Evolutionary conservation across 352 stramenopile genomes (phyloP).

Genomic region (Saprolegnia parasitica): DNA sequence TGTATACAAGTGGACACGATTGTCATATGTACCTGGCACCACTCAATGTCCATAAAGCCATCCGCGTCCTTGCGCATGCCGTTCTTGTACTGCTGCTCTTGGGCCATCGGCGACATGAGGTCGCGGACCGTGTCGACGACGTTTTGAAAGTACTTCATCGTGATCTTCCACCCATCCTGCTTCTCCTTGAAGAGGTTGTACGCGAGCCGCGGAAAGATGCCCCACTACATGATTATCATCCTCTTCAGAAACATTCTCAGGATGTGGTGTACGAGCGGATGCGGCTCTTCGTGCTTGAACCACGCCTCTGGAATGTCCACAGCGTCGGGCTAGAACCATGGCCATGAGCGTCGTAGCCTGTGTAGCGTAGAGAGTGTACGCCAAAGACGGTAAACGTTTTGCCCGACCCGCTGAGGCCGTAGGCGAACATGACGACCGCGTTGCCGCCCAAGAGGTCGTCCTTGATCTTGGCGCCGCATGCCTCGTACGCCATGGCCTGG

Average conservation of each 20-base stretch:
- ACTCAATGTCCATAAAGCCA: conserved; percentile 94
- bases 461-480: conserved; percentile 90
- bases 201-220: conserved; percentile 87
- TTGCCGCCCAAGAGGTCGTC: conserved; percentile 86
- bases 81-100: conserved; percentile 93
- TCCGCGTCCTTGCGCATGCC: conserved; percentile 92
- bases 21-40: conserved; percentile 57
- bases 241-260: background rate
- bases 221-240: conserved; percentile 52
- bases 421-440: conserved; percentile 92
- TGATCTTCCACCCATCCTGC: conserved; percentile 94
- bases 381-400: conserved; percentile 94
- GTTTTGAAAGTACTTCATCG: conserved; percentile 97
- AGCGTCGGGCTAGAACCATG: conserved; percentile 62
- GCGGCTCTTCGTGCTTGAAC: conserved; percentile 90
- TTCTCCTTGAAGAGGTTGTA: conserved; percentile 94
- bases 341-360: background rate
- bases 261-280: conserved; percentile 57
- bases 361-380: conserved; percentile 30
- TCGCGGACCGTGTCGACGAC: conserved; percentile 94
- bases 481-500: conserved; percentile 87
- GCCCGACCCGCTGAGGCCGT: conserved; percentile 87
- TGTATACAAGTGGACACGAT: background rate
- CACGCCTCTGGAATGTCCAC: conserved; percentile 90
- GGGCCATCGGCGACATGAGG: conserved; percentile 89